phyloP scores from a whole-genome alignment of 2,329 filamentous ascomycete species.

The Proliferodiscus dingleyae region DNA sequence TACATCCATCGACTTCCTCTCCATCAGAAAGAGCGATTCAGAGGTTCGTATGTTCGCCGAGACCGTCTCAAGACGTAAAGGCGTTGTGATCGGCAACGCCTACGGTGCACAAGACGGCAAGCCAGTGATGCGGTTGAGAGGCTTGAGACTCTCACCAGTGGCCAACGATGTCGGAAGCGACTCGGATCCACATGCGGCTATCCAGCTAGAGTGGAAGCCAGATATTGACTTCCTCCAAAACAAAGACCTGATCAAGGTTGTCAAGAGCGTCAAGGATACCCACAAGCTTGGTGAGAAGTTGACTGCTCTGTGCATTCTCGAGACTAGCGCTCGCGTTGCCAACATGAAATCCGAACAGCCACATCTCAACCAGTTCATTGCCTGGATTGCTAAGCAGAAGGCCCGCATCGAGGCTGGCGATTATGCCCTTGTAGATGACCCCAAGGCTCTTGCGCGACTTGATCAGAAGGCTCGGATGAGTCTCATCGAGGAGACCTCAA shows the following conservation, averaged over 20 bases:
- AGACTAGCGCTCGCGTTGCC: not conserved
- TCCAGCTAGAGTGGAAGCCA: conserved; percentile 14
- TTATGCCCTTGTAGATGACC: conserved; percentile 5
- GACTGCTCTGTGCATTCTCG: conserved; percentile 15
- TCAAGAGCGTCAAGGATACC: conserved; percentile 2
- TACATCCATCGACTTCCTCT: conserved; percentile 14
- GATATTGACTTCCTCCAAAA: conserved; percentile 16
- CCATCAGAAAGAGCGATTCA: not conserved
- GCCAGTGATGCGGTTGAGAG: conserved; percentile 1
- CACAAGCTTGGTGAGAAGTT: conserved; percentile 12
- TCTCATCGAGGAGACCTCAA: not conserved
- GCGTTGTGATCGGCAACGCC: conserved; percentile 2
- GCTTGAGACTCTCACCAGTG: conserved; percentile 5
- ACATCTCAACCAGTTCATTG: conserved; percentile 2
- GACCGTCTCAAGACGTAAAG: not conserved
- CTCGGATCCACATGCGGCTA: conserved; percentile 10
- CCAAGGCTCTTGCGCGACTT: not conserved
- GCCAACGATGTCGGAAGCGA: conserved; percentile 2
- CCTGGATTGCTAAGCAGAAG: conserved; percentile 6
- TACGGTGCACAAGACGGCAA: conserved; percentile 1
- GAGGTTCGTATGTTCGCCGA: not conserved
- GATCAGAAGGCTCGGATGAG: not conserved
- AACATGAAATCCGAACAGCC: not conserved
- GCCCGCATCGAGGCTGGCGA: conserved; percentile 1
- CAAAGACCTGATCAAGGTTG: conserved; percentile 7